Evolutionary conservation across 2,329 filamentous ascomycete species (phyloP), one percentile per base, ranked within the genome.

Genomic region (Verticillium nonalfalfae): DNA sequence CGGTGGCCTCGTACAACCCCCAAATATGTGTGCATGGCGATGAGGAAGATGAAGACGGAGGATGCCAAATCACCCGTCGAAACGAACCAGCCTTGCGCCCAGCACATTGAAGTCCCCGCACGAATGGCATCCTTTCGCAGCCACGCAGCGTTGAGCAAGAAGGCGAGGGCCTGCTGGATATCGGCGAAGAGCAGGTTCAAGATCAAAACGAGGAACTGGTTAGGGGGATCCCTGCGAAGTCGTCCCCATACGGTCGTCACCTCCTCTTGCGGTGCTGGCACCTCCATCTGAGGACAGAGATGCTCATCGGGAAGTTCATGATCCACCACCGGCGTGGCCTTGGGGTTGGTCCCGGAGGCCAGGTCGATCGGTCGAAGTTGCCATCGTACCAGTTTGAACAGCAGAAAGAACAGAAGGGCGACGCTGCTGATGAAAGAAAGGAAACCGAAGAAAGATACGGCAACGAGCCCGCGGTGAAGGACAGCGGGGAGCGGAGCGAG

Each of bases 121-220:
- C 79, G 67, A 15, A 90, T 80, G 0, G 75, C 77, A 69, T 88
- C 77, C 14, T 75, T 70, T 1, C 73, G 71, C 5, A 89, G 75
- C 82, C 87, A 88, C 39, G 81, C 75, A 4, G 81, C 79, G 63
- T 87, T 89, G 57, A 90, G 76, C 54, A 88, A 67, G 68, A 90
- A 91, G 4, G 86, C 84, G 0, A 84, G 70, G 7, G 85, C 80
- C 68, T 90, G 88, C 67, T 88, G 84, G 60, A 89, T 80, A 66
- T 91, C 88, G 62, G 88, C 87, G 26, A 89, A 73, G 5, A 91
- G 76, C 0, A 91, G 80, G 69, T 90, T 90, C 70, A 89, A 84
- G 62, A 90, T 87, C 4, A 91, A 78, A 0, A 90, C 76, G 34
- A 90, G 79, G 68, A 90, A 89, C 71, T 90, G 88, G 65, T 90